Evolutionary conservation across 2,329 filamentous ascomycete species (phyloP), one percentile per base, ranked within the genome.

Genomic region (Geosmithia putterillii): DNA sequence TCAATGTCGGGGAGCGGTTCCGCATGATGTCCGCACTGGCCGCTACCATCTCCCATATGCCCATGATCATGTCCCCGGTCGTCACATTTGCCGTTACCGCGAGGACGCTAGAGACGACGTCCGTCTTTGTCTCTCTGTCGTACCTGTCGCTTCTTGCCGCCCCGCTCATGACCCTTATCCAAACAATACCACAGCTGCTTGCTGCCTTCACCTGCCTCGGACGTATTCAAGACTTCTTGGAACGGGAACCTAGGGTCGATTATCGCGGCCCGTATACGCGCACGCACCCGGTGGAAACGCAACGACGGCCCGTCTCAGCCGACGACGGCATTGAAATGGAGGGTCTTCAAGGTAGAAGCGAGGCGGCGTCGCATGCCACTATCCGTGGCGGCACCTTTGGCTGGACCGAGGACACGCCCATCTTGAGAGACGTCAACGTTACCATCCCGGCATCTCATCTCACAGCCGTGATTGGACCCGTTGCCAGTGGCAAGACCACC

Each of bases 391-490:
- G 47, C 7, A 45, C 34, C 3, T 51, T 56, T 37, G 56, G 55
- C 19, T 60, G 57, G 58, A 45, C 42, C 1, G 23, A 38, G 8
- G 46, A 48, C 8, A 49, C 47, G 4, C 43, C 44, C 17, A 42
- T 51, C 1, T 41, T 59, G 3, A 46, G 42, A 8, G 42, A 48
- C 12, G 40, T 59, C 42, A 52, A 48, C 36, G 10, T 53, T 2
- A 19, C 17, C 3, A 45, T 59, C 7, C 43, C 47, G 1, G 38
- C 22, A 9, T 46, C 48, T 0, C 46, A 42, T 4, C 47, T 64
- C 3, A 64, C 56, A 0, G 50, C 66, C 1, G 48, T 67, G 1
- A 50, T 62, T 2, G 65, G 65, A 0, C 62, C 63, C 2, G 58
- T 65, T 1, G 58, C 53, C 0, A 56, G 50, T 12, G 57, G 59